These are phyloP conservation scores for Sporothrix globosa DNA, from an alignment of 2,329 filamentous ascomycete species.

Conservation along the genomic window DNA sequence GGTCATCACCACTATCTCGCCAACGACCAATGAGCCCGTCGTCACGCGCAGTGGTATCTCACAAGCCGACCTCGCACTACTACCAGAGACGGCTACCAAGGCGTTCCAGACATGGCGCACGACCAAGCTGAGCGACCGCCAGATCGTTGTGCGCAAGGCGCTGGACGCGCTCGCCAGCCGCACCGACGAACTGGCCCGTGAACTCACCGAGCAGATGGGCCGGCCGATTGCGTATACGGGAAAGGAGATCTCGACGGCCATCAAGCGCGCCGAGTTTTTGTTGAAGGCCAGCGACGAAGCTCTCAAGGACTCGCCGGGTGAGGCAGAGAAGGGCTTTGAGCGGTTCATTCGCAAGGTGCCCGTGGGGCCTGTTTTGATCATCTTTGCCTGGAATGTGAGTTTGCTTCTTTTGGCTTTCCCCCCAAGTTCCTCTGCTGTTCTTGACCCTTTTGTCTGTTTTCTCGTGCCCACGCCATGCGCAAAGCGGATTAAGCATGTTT, in stretches of 20 bases:
- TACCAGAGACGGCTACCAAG: conserved; percentile 72
- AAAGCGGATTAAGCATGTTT: conserved; percentile 1
- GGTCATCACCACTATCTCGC: conserved; percentile 79
- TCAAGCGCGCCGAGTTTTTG: conserved; percentile 83
- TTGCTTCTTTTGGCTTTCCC: conserved; percentile 11
- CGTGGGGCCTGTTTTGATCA: conserved; percentile 81
- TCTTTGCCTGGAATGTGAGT: conserved; percentile 95
- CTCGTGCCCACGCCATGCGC: neutral
- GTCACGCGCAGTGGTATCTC: conserved; percentile 77
- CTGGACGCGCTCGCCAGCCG: conserved; percentile 69
- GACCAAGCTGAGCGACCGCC: conserved; percentile 73
- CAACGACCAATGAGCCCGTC: conserved; percentile 82
- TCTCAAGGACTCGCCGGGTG: conserved; percentile 78
- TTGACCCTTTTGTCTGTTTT: conserved; percentile 6
- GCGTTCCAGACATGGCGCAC: conserved; percentile 78
- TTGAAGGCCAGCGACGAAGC: conserved; percentile 79
- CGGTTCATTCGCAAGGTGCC: conserved; percentile 87
- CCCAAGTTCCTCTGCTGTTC: neutral
- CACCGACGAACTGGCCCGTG: conserved; percentile 78
- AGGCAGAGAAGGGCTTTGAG: conserved; percentile 84
- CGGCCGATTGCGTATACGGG: conserved; percentile 84
- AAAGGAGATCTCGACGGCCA: conserved; percentile 81
- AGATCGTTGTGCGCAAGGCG: conserved; percentile 79
- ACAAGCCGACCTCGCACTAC: conserved; percentile 66
- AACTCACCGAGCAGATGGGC: conserved; percentile 94